Conservation (phyloP, 371 early-diverging fungal species). For the Apophysomyces variabilis region DNA sequence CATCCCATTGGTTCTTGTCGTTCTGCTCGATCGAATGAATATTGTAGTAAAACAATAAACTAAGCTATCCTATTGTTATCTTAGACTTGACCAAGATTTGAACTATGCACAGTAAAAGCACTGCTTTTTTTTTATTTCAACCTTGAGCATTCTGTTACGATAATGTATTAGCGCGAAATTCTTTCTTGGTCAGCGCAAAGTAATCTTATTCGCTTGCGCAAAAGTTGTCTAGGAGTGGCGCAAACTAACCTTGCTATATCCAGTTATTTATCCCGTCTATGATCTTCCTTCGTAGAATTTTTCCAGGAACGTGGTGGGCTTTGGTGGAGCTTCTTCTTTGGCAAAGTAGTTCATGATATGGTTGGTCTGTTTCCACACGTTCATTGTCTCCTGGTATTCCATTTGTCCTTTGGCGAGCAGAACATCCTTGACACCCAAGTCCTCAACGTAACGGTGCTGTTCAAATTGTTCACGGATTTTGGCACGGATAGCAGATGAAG, state of each 20-base stretch:
- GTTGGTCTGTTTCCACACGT: slow-evolving; percentile 93
- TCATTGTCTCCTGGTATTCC: slow-evolving; percentile 93
- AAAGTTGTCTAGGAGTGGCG: too few relatives aligned
- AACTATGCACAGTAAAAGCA: too few relatives aligned
- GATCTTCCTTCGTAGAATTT: slow-evolving; percentile 83
- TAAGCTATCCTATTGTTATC: too few relatives aligned
- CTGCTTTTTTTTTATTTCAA: slow-evolving; percentile 1
- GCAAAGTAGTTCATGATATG: slow-evolving; percentile 92
- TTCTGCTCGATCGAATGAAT: too few relatives aligned
- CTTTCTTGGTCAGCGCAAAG: too few relatives aligned
- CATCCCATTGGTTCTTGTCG: too few relatives aligned
- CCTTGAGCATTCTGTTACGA: too few relatives aligned
- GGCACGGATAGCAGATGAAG: slow-evolving; percentile 73
- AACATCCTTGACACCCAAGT: slow-evolving; percentile 82
- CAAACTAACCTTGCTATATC: background rate
- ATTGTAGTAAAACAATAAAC: too few relatives aligned
- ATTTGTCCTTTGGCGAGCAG: slow-evolving; percentile 86
- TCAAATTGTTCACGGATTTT: slow-evolving; percentile 95
- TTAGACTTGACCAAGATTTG: too few relatives aligned
- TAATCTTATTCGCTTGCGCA: too few relatives aligned
- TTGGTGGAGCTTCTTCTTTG: slow-evolving; percentile 75
- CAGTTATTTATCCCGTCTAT: slow-evolving; percentile 25
- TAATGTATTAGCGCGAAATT: too few relatives aligned
- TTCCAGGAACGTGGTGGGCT: slow-evolving; percentile 79
- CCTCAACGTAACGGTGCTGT: slow-evolving; percentile 81